Base-by-base conservation (phyloP, 2,329 filamentous ascomycete genomes). In the Domatiomyces globalis region DNA sequence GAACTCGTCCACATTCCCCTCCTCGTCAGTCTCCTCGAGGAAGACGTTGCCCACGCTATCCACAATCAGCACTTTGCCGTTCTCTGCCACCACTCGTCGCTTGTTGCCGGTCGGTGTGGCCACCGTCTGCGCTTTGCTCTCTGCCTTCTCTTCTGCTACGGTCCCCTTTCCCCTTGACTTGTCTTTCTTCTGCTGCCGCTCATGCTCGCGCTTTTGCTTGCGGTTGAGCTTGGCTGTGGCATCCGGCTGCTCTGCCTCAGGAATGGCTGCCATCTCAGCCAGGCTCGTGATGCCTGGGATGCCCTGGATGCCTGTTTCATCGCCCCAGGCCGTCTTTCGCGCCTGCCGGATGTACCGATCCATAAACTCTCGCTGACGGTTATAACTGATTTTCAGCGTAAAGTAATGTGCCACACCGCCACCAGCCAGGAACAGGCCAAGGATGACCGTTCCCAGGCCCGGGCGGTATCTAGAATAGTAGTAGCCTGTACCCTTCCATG, bases 401-500 rank as follows among this genome's bases (percentile, higher is more conserved):
- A 86, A 73, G 70, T 95, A 98, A 71, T 98, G 92, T 39, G 85
- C 83, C 27, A 74, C 85, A 56, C 92, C 92, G 52, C 89, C 90
- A 49, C 85, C 79, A 49, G 87, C 79, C 56, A 95, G 66, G 68
- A 96, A 87, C 43, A 94, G 71, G 46, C 90, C 89, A 22, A 83
- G 55, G 49, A 96, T 69, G 45, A 95, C 92, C 12, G 85, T 85
- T 53, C 87, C 87, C 45, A 96, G 73, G 7, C 92, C 92, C 1
- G 92, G 92, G 18, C 92, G 80, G 76, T 90, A 95, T 52, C 92
- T 83, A 62, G 81, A 82, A 73, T 98, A 98, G 77, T 96, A 98
- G 77, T 98, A 98, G 56, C 92, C 90, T 45, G 90, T 95, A 53
- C 92, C 92, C 72, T 90, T 89, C 92, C 92, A 98, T 51, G 80